Base-by-base conservation (phyloP, 1,284 basidiomycete genomes). In the Cutaneotrichosporon mucoides region DNA sequence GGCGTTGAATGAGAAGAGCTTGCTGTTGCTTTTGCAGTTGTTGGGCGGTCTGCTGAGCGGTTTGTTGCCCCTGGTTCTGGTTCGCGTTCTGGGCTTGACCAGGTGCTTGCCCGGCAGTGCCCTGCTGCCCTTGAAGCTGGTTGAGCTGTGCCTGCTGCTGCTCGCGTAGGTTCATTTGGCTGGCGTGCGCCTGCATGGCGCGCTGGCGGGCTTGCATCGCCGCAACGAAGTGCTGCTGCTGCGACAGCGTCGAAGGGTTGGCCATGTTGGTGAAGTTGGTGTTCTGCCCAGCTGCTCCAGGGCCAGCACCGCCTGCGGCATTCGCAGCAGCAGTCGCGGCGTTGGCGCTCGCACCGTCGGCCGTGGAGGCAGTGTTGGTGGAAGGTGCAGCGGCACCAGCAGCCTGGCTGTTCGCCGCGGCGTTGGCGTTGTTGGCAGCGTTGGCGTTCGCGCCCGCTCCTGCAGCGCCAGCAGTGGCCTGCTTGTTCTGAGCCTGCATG, bases 201-300 rank as follows among this genome's bases (percentile, higher is more conserved):
- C 47, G 61, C 41, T 59, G 57, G 3, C 59, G 54, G 15, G 53
- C 47, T 43, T 60, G 59, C 63, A 61, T 59, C 16, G 54, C 54
- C 7, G 63, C 63, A 15, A 59, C 44, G 41, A 61, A 56, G 44
- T 56, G 55, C 45, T 57, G 57, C 48, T 64, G 62, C 53, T 60
- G 59, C 5, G 53, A 42, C 24, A 52, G 7, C 9, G 15, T 13
- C 13, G 24, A 24, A 2, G 46, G 46, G 34, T 36, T 48, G 34
- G n/a, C 34, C 46, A 48, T 48, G 46, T 36, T 48, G 46, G 46
- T 24, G 5, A 48, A 34, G 34, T 24, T 36, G 33, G 34, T 48
- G 34, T 36, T 48, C 34, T 10, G 46, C 3, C 24, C 24, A 24
- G 24, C n/a, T 24, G 24, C 24, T 24, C 24, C 24, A 24, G 24